phyloP scores from a whole-genome alignment of 148 eudicot genomes.

The Selenicereus undatus region DNA sequence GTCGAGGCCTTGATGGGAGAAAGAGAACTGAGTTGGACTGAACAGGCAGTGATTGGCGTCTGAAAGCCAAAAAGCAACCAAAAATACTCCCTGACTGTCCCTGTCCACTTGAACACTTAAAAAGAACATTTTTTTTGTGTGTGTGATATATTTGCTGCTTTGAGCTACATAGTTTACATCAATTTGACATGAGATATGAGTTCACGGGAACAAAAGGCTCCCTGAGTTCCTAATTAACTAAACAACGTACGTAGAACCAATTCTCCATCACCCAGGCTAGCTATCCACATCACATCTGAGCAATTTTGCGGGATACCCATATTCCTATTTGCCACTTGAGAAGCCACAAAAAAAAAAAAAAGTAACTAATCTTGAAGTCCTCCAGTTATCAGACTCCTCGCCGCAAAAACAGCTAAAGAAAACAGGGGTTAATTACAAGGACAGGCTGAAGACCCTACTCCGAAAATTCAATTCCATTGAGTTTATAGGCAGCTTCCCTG shows the following conservation, averaged over 20 bases:
- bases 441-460: slow-evolving; percentile 21
- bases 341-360: slow-evolving; percentile 9
- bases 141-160: not conserved
- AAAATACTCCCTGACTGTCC: too few relatives aligned
- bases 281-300: slow-evolving; percentile 21
- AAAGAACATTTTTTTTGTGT: too few relatives aligned
- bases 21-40: too few relatives aligned
- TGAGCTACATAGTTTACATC: slow-evolving; percentile 21
- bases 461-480: slow-evolving; percentile 34
- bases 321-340: not conserved
- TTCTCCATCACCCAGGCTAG: not conserved
- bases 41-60: too few relatives aligned
- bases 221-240: not conserved
- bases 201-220: not conserved
- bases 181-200: slow-evolving; percentile 10
- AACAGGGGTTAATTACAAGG: not conserved
- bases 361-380: slow-evolving; percentile 5
- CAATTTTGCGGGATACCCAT: not conserved
- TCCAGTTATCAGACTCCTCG: slow-evolving; percentile 13
- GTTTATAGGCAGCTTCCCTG: slow-evolving; percentile 49
- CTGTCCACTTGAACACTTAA: too few relatives aligned
- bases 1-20: too few relatives aligned
- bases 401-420: not conserved
- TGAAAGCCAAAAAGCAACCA: too few relatives aligned
- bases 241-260: not conserved